Conservation (phyloP, 2,329 filamentous ascomycete species). For the Myriosclerotinia duriaeana region DNA sequence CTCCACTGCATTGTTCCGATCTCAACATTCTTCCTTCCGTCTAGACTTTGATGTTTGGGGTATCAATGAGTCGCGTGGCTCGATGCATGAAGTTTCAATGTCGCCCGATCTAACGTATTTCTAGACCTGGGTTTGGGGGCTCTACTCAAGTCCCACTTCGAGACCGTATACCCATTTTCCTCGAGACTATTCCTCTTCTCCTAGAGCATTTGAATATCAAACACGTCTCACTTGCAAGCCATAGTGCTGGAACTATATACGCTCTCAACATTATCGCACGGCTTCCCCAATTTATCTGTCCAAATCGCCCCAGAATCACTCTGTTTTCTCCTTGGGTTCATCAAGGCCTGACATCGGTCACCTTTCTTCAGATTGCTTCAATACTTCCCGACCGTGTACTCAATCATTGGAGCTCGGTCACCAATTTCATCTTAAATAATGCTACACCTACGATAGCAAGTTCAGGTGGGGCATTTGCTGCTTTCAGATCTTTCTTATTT, state of each 20-base stretch:
- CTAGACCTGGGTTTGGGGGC: conserved; percentile 47
- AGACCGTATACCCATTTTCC: conserved; percentile 43
- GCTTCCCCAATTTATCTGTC: conserved; percentile 40
- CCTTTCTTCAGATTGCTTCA: conserved; percentile 26
- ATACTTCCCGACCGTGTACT: conserved; percentile 36
- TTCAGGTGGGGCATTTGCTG: conserved; percentile 25
- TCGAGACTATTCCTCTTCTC: conserved; percentile 45
- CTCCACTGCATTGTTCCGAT: background rate
- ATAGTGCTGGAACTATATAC: conserved; percentile 47
- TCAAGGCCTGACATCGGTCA: conserved; percentile 32
- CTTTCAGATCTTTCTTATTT: conserved; percentile 25
- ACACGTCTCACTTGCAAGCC: conserved; percentile 44
- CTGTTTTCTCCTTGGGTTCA: conserved; percentile 45
- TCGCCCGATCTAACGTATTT: conserved; percentile 3
- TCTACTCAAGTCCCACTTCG: conserved; percentile 44
- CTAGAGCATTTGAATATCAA: conserved; percentile 41
- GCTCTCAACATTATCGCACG: conserved; percentile 45
- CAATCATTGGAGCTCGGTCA: conserved; percentile 39
- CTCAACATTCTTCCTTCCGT: background rate
- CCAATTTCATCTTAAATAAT: conserved; percentile 39
- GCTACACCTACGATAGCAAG: conserved; percentile 36
- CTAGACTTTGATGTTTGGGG: background rate
- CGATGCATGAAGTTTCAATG: background rate
- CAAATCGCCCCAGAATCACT: conserved; percentile 9
- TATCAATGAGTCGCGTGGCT: background rate